phyloP scores from a whole-genome alignment of 1,284 basidiomycete species.

The Mycena citricolor region DNA sequence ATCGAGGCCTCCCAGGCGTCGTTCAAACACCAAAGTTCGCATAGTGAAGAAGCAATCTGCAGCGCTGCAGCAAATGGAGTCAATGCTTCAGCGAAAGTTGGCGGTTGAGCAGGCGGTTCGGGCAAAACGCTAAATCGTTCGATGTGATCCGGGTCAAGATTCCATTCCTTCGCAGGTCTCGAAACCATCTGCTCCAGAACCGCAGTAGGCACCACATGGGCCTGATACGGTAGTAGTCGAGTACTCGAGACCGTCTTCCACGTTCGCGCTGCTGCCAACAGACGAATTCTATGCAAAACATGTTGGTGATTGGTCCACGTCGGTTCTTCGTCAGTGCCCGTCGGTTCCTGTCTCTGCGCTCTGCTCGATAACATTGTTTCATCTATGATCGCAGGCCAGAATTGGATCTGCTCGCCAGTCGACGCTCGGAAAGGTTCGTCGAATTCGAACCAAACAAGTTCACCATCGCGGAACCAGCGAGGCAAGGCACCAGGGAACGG shows the following conservation, averaged over 20 bases:
- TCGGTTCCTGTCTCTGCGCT: slow-evolving; percentile 25
- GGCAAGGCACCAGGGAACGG: slow-evolving; percentile 40
- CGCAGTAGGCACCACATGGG: slow-evolving; percentile 50
- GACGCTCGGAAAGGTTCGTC: slow-evolving; percentile 47
- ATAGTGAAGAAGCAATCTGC: slow-evolving; percentile 60
- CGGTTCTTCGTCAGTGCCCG: slow-evolving; percentile 7
- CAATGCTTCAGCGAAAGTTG: slow-evolving; percentile 44
- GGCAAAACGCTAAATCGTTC: slow-evolving; percentile 51
- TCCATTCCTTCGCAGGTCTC: slow-evolving; percentile 45
- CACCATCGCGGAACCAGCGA: slow-evolving; percentile 64
- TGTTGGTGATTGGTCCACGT: slow-evolving; percentile 60
- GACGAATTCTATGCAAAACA: slow-evolving; percentile 59
- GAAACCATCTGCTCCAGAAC: slow-evolving; percentile 50
- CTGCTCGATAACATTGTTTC: slow-evolving; percentile 41
- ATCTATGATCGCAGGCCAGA: slow-evolving; percentile 74
- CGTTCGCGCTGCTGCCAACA: slow-evolving; percentile 54
- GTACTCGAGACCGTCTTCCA: slow-evolving; percentile 49
- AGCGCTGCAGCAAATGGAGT: slow-evolving; percentile 66
- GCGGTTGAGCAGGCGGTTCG: slow-evolving; percentile 16
- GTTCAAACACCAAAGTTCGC: slow-evolving; percentile 64
- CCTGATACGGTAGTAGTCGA: slow-evolving; percentile 69
- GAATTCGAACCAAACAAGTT: slow-evolving; percentile 73
- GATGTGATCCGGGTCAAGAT: slow-evolving; percentile 42
- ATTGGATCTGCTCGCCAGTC: slow-evolving; percentile 47
- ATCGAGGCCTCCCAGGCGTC: slow-evolving; percentile 69